These are phyloP conservation scores for Volvox reticuliferus DNA, from an alignment of 139 green algal species.

Conservation along the genomic window DNA sequence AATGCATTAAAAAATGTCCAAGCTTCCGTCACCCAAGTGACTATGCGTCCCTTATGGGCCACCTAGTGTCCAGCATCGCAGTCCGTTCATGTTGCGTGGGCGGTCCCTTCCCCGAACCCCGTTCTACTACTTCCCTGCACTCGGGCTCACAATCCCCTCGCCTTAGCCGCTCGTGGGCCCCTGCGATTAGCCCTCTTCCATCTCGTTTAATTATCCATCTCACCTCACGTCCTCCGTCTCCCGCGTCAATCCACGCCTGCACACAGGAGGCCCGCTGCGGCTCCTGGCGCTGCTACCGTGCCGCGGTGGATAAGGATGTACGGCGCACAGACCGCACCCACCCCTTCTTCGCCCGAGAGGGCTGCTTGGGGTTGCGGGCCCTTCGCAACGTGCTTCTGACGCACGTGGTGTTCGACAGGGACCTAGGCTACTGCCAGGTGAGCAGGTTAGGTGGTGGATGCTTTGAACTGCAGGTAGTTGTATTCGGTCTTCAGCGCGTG, in stretches of 20 bases:
- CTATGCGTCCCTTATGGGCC: too few relatives aligned
- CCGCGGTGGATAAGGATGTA: slow-evolving; percentile 91
- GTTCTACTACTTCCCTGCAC: background rate
- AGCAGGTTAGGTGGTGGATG: too few relatives aligned
- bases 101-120: background rate
- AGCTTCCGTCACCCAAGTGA: too few relatives aligned
- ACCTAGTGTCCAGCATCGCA: too few relatives aligned
- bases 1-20: too few relatives aligned
- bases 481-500: too few relatives aligned
- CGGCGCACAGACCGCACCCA: slow-evolving; percentile 76
- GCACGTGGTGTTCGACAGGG: slow-evolving; percentile 90
- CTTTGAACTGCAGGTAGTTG: too few relatives aligned
- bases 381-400: slow-evolving; percentile 73
- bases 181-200: too few relatives aligned
- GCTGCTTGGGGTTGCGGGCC: slow-evolving; percentile 49
- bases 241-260: background rate
- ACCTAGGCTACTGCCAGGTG: slow-evolving; percentile 92
- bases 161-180: too few relatives aligned
- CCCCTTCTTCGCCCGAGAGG: slow-evolving; percentile 71
- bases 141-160: too few relatives aligned
- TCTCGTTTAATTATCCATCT: background rate
- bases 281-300: slow-evolving; percentile 82
- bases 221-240: background rate
- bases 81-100: too few relatives aligned
- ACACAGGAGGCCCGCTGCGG: slow-evolving; percentile 75